Conservation (phyloP, 2,329 filamentous ascomycete genomes). For the Hortaea werneckii region DNA sequence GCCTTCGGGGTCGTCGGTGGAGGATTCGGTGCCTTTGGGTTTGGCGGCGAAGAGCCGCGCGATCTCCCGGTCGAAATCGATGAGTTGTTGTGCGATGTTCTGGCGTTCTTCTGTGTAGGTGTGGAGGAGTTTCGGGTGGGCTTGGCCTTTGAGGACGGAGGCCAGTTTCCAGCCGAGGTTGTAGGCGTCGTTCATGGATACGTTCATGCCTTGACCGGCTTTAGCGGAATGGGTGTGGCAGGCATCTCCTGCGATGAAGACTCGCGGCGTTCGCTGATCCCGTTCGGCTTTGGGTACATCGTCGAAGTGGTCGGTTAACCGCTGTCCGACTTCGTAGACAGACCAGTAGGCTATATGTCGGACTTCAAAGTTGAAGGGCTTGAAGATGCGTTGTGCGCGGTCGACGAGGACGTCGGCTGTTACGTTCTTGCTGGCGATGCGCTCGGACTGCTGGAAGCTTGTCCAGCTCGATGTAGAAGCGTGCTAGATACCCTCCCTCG, state of each 20-base stretch:
- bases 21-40: constrained; percentile 12
- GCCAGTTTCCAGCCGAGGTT: constrained; percentile 50
- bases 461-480: constrained; percentile 28
- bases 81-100: constrained; percentile 54
- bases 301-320: constrained; percentile 57
- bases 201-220: constrained; percentile 63
- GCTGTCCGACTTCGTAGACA: constrained; percentile 45
- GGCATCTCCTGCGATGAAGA: constrained; percentile 64
- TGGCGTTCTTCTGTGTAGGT: constrained; percentile 47
- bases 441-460: constrained; percentile 33
- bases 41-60: constrained; percentile 37
- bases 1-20: constrained; percentile 11
- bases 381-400: constrained; percentile 53
- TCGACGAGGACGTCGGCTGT: constrained; percentile 53
- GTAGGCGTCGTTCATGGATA: constrained; percentile 57
- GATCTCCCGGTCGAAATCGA: constrained; percentile 44
- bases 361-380: constrained; percentile 57
- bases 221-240: constrained; percentile 48
- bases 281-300: constrained; percentile 49
- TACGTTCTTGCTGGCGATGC: constrained; percentile 51
- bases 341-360: constrained; percentile 58
- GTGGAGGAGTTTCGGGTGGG: constrained; percentile 30
- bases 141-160: constrained; percentile 32
- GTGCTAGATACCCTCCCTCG: constrained; percentile 23
- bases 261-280: constrained; percentile 38